phyloP scores from a whole-genome alignment of 495 filamentous ascomycete genomes.

The Friedmanniomyces simplex region DNA sequence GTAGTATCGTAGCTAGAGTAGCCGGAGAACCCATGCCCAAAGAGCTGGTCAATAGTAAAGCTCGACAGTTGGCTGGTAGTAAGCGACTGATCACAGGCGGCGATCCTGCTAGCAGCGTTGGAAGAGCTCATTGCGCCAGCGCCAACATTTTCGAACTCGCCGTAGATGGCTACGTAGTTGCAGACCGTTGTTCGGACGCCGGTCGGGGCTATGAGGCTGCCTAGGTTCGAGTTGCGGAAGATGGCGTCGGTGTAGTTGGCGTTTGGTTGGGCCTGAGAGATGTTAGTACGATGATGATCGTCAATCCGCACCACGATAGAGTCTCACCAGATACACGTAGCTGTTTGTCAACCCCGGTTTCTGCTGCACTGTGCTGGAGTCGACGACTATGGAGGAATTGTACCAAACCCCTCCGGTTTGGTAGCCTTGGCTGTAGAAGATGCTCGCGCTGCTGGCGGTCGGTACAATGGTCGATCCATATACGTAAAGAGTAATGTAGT shows the following conservation, averaged over 20 bases:
- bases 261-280: constrained; percentile 7
- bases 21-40: not conserved
- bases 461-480: constrained; percentile 6
- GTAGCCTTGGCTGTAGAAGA: constrained; percentile 1
- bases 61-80: not conserved
- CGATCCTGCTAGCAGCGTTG: not conserved
- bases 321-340: constrained; percentile 11
- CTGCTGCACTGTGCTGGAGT: not conserved
- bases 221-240: constrained; percentile 1
- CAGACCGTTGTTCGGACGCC: constrained; percentile 4
- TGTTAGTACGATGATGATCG: too few species aligned
- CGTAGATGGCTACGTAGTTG: constrained; percentile 1
- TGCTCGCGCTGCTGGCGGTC: not conserved
- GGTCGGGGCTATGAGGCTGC: constrained; percentile 6
- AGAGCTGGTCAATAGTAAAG: not conserved
- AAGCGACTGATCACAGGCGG: not conserved
- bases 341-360: constrained; percentile 11
- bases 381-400: constrained; percentile 13
- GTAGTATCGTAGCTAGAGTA: not conserved
- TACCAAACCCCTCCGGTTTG: constrained; percentile 4
- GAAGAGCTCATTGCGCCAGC: not conserved
- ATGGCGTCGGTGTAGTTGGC: not conserved
- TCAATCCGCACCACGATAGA: too few species aligned
- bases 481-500: constrained; percentile 4
- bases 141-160: constrained; percentile 1